Evolutionary conservation across 164 flowering plant genomes (phyloP), one percentile per base, ranked within the genome.

Genomic region (Platanus orientalis): DNA sequence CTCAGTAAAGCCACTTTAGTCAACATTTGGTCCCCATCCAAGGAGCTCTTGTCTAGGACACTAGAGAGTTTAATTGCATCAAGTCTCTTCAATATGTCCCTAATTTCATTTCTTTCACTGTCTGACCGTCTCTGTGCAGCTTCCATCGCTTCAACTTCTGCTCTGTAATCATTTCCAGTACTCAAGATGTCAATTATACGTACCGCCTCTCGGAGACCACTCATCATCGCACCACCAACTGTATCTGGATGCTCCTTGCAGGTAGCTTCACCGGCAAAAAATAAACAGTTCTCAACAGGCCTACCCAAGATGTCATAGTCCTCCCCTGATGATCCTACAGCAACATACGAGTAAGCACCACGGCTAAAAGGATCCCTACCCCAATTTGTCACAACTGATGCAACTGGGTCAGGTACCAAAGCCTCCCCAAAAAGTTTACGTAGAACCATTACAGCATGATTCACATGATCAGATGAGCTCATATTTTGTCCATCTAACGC

Each of bases 201-300:
- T 51, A 95, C 96, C 26, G 99, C 99, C 78, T 95, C 99, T 19
- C 99, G 86, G 34, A 95, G 88, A 32, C 99, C 99, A 80, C 94
- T 91, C 90, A 95, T 82, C 97, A 95, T 95, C 48, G 97, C 99
- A 78, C 99, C 99, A 60, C 99, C 99, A 66, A 95, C 99, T 17
- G 99, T 95, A 78, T 95, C 99, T 27, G 99, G 99, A 63, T 95
- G 96, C 85, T 95, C 99, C 85, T 95, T 95, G 79, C 99, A 91
- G 47, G 99, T 95, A 63, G 99, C 97, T 79, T 95, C 99, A 69
- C 99, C 99, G 61, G 99, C 99, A 83, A 95, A 95, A 79, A 91
- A 95, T 70, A 95, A 70, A 72, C 92, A 89, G 67, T 88, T 87
- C 61, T 89, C 92, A 32, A 95, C 96, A 55, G 99, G 99, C 71